Evolutionary conservation across 1,139 yeast species (phyloP).

Genomic region (Martiniozyma asiatica): DNA sequence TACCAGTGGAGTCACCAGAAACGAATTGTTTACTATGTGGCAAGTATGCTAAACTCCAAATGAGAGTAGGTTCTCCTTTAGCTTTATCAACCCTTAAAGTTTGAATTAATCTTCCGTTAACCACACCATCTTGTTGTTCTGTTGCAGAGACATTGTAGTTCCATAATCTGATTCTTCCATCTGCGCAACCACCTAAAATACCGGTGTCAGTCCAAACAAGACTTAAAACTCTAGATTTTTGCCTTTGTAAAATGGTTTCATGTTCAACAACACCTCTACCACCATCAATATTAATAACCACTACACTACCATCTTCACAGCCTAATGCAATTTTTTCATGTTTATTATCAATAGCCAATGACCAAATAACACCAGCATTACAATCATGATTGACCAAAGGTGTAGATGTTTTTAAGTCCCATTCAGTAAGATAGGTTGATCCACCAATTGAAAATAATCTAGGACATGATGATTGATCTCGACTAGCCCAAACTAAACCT

Average conservation of each 20-base stretch:
- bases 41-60: constrained; percentile 73
- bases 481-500: constrained; percentile 72
- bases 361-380: constrained; percentile 93
- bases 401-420: constrained; percentile 69
- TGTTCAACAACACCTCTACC: constrained; percentile 77
- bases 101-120: constrained; percentile 21
- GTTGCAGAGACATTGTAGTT: constrained; percentile 18
- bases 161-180: constrained; percentile 88
- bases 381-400: constrained; percentile 76
- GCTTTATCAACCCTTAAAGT: constrained; percentile 46
- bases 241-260: constrained; percentile 67
- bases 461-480: constrained; percentile 25
- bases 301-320: constrained; percentile 91
- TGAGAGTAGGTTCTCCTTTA: constrained; percentile 45
- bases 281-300: constrained; percentile 68
- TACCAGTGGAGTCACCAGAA: constrained; percentile 93
- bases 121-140: constrained; percentile 7
- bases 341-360: constrained; percentile 53
- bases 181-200: constrained; percentile 87
- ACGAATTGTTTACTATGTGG: constrained; percentile 59
- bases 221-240: constrained; percentile 70
- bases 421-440: constrained; percentile 81
- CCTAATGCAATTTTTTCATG: constrained; percentile 73
- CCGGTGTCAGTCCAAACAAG: constrained; percentile 62
- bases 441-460: constrained; percentile 91